Conservation (phyloP, 1,139 yeast species). For the Kodamaea alishanica region DNA sequence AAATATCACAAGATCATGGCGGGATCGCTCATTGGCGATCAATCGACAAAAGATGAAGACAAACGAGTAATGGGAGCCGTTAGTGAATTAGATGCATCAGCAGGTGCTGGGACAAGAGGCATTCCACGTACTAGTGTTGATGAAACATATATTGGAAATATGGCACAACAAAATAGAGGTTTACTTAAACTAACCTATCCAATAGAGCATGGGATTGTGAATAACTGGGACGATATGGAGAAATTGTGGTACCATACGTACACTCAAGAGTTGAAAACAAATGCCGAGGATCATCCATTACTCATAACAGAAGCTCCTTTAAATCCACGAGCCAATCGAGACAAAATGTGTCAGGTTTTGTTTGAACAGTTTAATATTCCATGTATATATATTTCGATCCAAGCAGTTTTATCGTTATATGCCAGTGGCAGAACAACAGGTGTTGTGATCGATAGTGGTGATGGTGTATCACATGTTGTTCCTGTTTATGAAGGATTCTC, state of each 20-base stretch:
- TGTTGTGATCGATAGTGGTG: constrained; percentile 84
- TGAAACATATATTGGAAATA: constrained; percentile 63
- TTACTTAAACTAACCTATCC: constrained; percentile 69
- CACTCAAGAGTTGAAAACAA: constrained; percentile 51
- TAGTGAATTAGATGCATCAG: constrained; percentile 8
- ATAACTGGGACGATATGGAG: constrained; percentile 86
- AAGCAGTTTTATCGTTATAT: constrained; percentile 80
- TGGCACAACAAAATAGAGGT: constrained; percentile 76
- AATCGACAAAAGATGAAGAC: constrained; percentile 5
- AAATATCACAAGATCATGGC: constrained; percentile 86
- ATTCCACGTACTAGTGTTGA: constrained; percentile 12
- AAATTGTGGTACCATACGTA: constrained; percentile 66
- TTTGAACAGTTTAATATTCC: constrained; percentile 88
- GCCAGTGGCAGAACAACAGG: constrained; percentile 93
- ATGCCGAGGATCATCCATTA: constrained; percentile 54
- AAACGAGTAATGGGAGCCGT: constrained; percentile 6
- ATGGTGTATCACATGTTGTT: constrained; percentile 84
- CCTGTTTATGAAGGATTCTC: constrained; percentile 91
- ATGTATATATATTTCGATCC: constrained; percentile 76
- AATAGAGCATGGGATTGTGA: constrained; percentile 75
- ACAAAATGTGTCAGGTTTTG: constrained; percentile 67
- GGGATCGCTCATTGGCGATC: constrained; percentile 49
- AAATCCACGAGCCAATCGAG: constrained; percentile 70
- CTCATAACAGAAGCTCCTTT: constrained; percentile 87
- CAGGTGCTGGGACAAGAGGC: not conserved